Base-by-base conservation (phyloP, 75 land plant genomes). In the Pseudotsuga menziesii region DNA sequence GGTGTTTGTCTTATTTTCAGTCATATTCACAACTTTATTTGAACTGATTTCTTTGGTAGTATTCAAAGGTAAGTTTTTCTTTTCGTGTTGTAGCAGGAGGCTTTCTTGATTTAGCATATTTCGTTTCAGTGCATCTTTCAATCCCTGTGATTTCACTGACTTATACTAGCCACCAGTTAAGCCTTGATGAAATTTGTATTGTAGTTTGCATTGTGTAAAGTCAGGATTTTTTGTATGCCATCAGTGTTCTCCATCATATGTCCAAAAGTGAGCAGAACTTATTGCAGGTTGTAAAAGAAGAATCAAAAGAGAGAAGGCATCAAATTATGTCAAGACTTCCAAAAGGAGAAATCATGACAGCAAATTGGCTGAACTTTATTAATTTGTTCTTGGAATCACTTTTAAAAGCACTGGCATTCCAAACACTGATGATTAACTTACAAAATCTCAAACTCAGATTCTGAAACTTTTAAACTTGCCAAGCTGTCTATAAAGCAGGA, bases 1-100 rank as follows among this genome's bases (percentile, higher is more conserved):
- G 96, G 91, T 95, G 9, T 95, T 93, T 76, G 81, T 93, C 44
- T 64, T 93, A 74, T 91, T 91, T 75, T 89, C 98, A 22, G 39
- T 88, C 35, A 14, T 78, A 29, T 72, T 80, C 59, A 83, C 98
- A 72, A 81, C 88, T 27, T 71, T 91, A 35, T 73, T 95, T 63
- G 94, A 95, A 80, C 77, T 89, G 29, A 13, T 84, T 66, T 77
- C 81, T 12, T 78, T 93, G 71, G 77, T 74, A 58, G 52, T 86
- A 19, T 82, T 93, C 0, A 92, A 88, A 93, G 98, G 98, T 95
- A 85, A 73, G 11, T 22, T 8, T 55, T 73, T 54, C 2, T 5
- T 55, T 54, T 22, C 16, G 15, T 27, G 27, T 4, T 23, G 23
- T 5, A 15, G 4, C 41, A 39, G 52, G 44, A 44, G 4, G 36